These are phyloP conservation scores for Daedalea quercina DNA, from an alignment of 768 basidiomycete species.

Conservation along the genomic window DNA sequence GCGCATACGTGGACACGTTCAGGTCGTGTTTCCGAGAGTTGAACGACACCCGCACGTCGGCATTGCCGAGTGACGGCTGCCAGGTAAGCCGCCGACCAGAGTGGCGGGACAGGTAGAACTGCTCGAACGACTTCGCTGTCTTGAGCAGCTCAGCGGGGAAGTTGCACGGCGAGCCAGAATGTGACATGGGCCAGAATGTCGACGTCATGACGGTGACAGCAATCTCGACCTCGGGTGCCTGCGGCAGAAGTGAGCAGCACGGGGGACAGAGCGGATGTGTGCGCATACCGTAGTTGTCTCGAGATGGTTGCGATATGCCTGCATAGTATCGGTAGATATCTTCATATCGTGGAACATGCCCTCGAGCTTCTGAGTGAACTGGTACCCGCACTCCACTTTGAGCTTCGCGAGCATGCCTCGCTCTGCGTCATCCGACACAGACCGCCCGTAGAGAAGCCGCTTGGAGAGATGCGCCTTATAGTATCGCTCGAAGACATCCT, in stretches of 20 bases:
- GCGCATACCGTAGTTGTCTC: constrained; percentile 46
- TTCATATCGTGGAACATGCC: constrained; percentile 99
- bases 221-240: constrained; percentile 76
- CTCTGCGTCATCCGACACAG: constrained; percentile 96
- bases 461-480: constrained; percentile 96
- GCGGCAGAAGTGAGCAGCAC: background rate
- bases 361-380: constrained; percentile 96
- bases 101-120: constrained; percentile 85
- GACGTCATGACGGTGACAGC: constrained; percentile 93
- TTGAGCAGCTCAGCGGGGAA: constrained; percentile 59
- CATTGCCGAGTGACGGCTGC: constrained; percentile 87
- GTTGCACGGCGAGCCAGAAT: constrained; percentile 55
- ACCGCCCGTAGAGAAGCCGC: constrained; percentile 78
- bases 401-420: constrained; percentile 95
- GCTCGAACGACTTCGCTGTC: constrained; percentile 73
- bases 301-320: constrained; percentile 60
- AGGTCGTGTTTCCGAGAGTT: constrained; percentile 78
- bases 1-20: constrained; percentile 85
- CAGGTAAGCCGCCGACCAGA: constrained; percentile 87
- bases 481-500: constrained; percentile 96
- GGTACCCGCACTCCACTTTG: constrained; percentile 92
- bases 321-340: constrained; percentile 75
- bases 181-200: constrained; percentile 90
- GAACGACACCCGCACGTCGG: constrained; percentile 82
- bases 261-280: too few species aligned